Base-by-base conservation (phyloP, 169 alveolate species). In the Plasmodium billcollinsi region DNA sequence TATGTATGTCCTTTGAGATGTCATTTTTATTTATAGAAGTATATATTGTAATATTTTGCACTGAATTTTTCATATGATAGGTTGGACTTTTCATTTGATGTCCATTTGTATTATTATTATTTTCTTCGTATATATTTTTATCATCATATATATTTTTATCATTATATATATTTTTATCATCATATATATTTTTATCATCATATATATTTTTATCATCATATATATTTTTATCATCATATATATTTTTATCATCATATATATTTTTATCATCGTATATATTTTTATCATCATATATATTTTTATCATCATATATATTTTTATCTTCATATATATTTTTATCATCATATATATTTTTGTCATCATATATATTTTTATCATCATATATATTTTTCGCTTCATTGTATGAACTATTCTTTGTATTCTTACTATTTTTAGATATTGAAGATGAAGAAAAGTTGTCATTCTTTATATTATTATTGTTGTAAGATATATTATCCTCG, bases 391-490 rank as follows among this genome's bases (percentile, higher is more conserved):
- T 56, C 7, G 18, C 15, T 18, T 56, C 21, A 56, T 18, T 18
- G 47, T 5, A 39, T 39, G 47, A 39, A 39, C 47, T 39, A 39
- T 39, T 39, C 47, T 39, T 39, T 39, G 47, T 18, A 63, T 63
- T n/a, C 45, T 39, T 39, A 18, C 54, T 49, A 50, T n/a, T 24
- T 21, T 62, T 62, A 62, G 71, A 62, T 21, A 62, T 1, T 18
- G 80, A 52, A 9, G 52, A 69, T 15, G 75, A 71, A 50, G 62
- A 52, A 18, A 50, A 7, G 11, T 8, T 26, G 14, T 50, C 21
- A 49, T 49, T 45, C 26, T 47, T 71, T 71, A 43, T 45, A 29
- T 45, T 45, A 47, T 26, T 43, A 49, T 50, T 14, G 9, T 5
- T 39, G 47, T 39, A 18, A 47, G 26, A 50, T 18, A 50, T n/a